Evolutionary conservation across 305 asterid genomes (phyloP).

Genomic region (Ruellia speciosa): DNA sequence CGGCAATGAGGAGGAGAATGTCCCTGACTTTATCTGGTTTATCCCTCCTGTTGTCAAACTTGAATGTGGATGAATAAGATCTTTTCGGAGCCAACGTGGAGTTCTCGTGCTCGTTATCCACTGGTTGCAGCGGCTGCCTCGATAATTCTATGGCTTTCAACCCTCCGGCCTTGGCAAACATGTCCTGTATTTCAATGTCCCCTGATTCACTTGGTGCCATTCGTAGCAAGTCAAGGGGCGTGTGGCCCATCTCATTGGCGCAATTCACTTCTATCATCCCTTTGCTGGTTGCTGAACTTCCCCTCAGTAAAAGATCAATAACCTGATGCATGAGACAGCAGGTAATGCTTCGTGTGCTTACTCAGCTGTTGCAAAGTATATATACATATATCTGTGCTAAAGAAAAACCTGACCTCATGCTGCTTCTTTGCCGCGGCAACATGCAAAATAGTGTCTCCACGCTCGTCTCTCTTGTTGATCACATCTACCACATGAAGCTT

Average conservation of each 20-base stretch:
- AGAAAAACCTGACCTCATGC: slow-evolving; percentile 18
- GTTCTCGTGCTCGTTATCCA: neutral
- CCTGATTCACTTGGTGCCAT: slow-evolving; percentile 19
- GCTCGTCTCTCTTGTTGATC: slow-evolving; percentile 21
- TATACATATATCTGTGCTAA: neutral
- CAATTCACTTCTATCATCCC: slow-evolving; percentile 23
- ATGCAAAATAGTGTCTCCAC: slow-evolving; percentile 26
- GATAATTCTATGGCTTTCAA: neutral
- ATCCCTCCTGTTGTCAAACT: too few relatives aligned
- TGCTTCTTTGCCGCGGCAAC: slow-evolving; percentile 29
- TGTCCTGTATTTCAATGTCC: slow-evolving; percentile 29
- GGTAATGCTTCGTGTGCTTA: too few relatives aligned
- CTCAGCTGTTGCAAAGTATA: too few relatives aligned
- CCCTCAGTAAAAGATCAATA: slow-evolving; percentile 21
- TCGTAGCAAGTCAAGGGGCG: slow-evolving; percentile 14
- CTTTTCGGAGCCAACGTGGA: too few relatives aligned
- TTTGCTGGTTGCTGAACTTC: neutral
- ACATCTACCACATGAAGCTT: slow-evolving; percentile 13
- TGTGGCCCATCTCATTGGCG: slow-evolving; percentile 6
- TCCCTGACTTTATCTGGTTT: too few relatives aligned
- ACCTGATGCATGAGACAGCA: slow-evolving; percentile 20
- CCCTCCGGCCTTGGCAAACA: slow-evolving; percentile 21
- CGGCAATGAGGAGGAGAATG: too few relatives aligned
- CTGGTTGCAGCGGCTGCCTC: neutral
- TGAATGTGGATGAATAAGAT: too few relatives aligned